phyloP scores from a whole-genome alignment of 2,329 filamentous ascomycete genomes.

The Scopulariopsis brevicaulis region DNA sequence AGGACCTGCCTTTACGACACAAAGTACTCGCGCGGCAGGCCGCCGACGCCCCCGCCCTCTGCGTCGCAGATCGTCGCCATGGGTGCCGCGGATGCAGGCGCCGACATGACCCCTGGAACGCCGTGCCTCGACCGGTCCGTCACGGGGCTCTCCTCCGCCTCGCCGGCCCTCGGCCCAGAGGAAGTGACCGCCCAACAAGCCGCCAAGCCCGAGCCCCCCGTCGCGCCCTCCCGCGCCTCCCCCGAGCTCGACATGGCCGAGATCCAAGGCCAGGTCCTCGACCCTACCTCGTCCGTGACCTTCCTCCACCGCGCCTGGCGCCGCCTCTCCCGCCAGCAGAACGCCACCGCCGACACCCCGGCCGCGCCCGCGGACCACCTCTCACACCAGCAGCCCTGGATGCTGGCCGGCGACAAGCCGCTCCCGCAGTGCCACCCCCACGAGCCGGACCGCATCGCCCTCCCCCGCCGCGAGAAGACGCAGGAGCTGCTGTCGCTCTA shows the following conservation, averaged over 20 bases:
- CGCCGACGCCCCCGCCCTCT: constrained; percentile 18
- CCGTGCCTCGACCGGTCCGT: background rate
- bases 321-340: constrained; percentile 31
- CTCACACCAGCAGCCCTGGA: constrained; percentile 25
- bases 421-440: constrained; percentile 17
- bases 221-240: constrained; percentile 17
- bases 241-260: constrained; percentile 34
- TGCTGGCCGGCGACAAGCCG: constrained; percentile 38
- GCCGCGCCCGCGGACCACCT: background rate
- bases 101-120: background rate
- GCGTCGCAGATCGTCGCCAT: background rate
- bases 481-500: constrained; percentile 33
- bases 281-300: constrained; percentile 37
- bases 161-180: background rate
- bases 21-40: constrained; percentile 19
- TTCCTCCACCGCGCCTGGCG: constrained; percentile 42
- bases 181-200: background rate
- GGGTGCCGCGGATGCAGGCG: background rate
- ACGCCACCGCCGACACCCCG: constrained; percentile 11
- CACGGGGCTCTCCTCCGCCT: background rate
- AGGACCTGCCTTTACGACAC: constrained; percentile 17
- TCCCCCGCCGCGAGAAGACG: constrained; percentile 23
- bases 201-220: background rate
- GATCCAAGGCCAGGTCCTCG: constrained; percentile 39
- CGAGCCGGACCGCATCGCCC: constrained; percentile 11